These are phyloP conservation scores for Prunus mira DNA, from an alignment of 306 rosid species.

Conservation along the genomic window DNA sequence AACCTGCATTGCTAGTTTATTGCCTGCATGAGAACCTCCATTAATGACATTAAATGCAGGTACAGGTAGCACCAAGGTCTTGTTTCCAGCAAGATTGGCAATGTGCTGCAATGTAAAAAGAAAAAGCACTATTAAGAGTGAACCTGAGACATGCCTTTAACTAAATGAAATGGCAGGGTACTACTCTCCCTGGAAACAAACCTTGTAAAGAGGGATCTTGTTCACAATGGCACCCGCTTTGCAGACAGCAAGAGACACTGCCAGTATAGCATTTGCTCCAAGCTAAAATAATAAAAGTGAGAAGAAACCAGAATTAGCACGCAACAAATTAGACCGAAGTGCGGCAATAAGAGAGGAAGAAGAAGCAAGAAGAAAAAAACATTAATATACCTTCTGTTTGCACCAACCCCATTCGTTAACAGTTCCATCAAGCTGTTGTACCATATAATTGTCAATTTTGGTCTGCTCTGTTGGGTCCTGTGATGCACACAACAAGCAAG, in stretches of 20 bases:
- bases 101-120: slow-evolving; percentile 57
- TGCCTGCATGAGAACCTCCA: slow-evolving; percentile 90
- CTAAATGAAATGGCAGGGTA: background rate
- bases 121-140: background rate
- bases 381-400: slow-evolving; percentile 56
- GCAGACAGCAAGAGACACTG: slow-evolving; percentile 78
- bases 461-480: slow-evolving; percentile 76
- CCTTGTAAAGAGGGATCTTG: slow-evolving; percentile 75
- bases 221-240: slow-evolving; percentile 68
- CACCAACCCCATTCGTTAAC: slow-evolving; percentile 92
- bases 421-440: slow-evolving; percentile 82
- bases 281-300: slow-evolving; percentile 40
- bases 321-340: too few relatives aligned
- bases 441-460: slow-evolving; percentile 63
- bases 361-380: background rate
- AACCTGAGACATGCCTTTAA: background rate
- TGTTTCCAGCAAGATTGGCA: slow-evolving; percentile 75
- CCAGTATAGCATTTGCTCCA: slow-evolving; percentile 79
- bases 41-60: slow-evolving; percentile 83
- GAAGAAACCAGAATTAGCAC: background rate
- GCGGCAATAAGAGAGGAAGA: background rate
- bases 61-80: slow-evolving; percentile 67
- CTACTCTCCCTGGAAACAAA: slow-evolving; percentile 4
- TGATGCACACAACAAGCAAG: background rate
- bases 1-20: slow-evolving; percentile 88